phyloP scores from a whole-genome alignment of 2,329 filamentous ascomycete species.

The Fusarium verticillioides region DNA sequence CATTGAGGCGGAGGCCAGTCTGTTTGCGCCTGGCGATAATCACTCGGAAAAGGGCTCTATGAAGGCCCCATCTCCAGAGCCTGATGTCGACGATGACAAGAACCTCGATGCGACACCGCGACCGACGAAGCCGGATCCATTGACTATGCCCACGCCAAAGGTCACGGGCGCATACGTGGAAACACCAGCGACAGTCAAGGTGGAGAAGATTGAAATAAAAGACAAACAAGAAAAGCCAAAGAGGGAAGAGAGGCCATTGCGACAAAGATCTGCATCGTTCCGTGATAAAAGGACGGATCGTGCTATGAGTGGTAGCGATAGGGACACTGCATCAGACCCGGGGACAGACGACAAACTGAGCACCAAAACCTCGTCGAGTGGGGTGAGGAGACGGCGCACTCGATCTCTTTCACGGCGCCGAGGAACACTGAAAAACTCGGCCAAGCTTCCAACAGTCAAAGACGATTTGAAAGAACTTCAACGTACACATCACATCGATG shows the following conservation, averaged over 20 bases:
- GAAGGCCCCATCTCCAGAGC: slow-evolving; percentile 58
- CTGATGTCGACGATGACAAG: slow-evolving; percentile 48
- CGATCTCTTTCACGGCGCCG: slow-evolving; percentile 57
- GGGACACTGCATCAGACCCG: slow-evolving; percentile 49
- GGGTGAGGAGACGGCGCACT: slow-evolving; percentile 46
- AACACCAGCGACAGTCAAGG: slow-evolving; percentile 61
- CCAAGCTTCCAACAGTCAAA: slow-evolving; percentile 63
- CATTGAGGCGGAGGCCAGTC: slow-evolving; percentile 65
- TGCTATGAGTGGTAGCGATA: slow-evolving; percentile 35
- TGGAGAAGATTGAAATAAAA: slow-evolving; percentile 47
- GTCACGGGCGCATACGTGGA: slow-evolving; percentile 68
- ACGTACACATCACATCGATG: slow-evolving; percentile 64
- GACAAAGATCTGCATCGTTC: slow-evolving; percentile 33
- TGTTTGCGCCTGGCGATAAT: slow-evolving; percentile 66
- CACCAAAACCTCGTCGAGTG: slow-evolving; percentile 38
- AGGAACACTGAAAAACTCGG: slow-evolving; percentile 63
- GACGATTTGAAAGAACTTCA: slow-evolving; percentile 67
- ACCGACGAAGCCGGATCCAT: slow-evolving; percentile 56
- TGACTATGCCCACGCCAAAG: slow-evolving; percentile 63
- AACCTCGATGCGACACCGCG: slow-evolving; percentile 60
- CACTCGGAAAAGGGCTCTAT: slow-evolving; percentile 67
- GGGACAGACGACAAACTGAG: slow-evolving; percentile 44
- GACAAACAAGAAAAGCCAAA: slow-evolving; percentile 33
- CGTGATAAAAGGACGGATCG: slow-evolving; percentile 43
- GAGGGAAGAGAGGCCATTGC: slow-evolving; percentile 16